Base-by-base conservation (phyloP, 768 basidiomycete genomes). In the Tephrocybe sp. region DNA sequence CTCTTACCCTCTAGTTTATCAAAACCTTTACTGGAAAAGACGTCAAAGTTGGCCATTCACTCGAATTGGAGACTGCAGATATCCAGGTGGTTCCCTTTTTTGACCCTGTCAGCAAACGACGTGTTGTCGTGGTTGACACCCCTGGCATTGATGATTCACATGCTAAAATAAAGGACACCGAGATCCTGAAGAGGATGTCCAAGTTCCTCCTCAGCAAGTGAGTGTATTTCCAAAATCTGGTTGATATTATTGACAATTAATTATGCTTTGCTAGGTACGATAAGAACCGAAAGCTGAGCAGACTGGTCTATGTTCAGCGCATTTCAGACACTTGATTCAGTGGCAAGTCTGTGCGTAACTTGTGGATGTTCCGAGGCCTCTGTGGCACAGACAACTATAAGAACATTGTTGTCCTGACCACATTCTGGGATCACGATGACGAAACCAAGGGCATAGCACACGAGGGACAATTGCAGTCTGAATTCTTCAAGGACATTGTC, bases 121-220 rank as follows among this genome's bases (percentile, higher is more conserved):
- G 22, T 9, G 31, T 44, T 19, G 39, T 19, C n/a, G 5, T 47
- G 5, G 19, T 43, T 15, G 51, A 60, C 63, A 44, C 73, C 71
- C 51, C 51, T 31, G 51, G 45, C 4, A 47, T 52, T 24, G 39
- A 47, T 18, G 51, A 52, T 25, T 37, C 51, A 8, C 21, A 57
- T 13, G 28, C 30, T 4, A 26, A 24, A 5, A 27, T 40, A n/a
- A 47, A 27, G 11, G 38, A 38, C 9, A 42, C 47, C 9, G 47
- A 49, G 7, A 30, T 52, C 26, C 35, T 52, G 19, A 41, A 47
- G n/a, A 30, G 9, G 13, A 41, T 47, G 13, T n/a, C 44, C 9
- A 15, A 47, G 3, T 46, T 47, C 36, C 27, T 52, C n/a, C 21
- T 28, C 0, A 13, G 41, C n/a, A 26, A 41, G 51, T 52, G 31